These are phyloP conservation scores for Plectosphaerella sp. DNA, from an alignment of 2,329 filamentous ascomycete genomes.

Conservation along the genomic window DNA sequence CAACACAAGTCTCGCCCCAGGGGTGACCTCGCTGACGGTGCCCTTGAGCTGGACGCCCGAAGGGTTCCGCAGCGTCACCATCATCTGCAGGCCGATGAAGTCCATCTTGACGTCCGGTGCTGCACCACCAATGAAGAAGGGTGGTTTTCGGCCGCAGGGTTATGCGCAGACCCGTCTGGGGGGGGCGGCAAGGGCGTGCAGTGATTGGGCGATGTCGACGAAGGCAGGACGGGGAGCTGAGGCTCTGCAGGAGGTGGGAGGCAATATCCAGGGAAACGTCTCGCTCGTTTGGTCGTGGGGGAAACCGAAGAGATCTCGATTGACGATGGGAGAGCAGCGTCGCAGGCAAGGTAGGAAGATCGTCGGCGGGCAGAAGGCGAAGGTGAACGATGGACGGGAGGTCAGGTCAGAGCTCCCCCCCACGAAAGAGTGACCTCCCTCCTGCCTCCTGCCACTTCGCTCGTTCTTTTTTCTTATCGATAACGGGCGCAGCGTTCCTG, in stretches of 20 bases:
- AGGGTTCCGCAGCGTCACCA: slow-evolving; percentile 66
- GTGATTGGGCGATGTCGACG: not conserved
- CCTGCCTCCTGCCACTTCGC: too few relatives aligned
- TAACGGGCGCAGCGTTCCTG: slow-evolving; percentile 9
- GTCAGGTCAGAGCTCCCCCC: too few relatives aligned
- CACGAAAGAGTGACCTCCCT: too few relatives aligned
- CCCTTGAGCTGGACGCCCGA: slow-evolving; percentile 63
- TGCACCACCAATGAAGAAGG: not conserved
- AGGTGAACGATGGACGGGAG: too few relatives aligned
- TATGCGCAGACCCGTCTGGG: not conserved
- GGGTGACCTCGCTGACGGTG: slow-evolving; percentile 62
- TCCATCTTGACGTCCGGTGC: slow-evolving; percentile 43
- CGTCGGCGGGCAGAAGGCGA: too few relatives aligned
- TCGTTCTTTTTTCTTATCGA: slow-evolving; percentile 22
- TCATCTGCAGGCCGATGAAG: slow-evolving; percentile 73
- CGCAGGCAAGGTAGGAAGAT: too few relatives aligned
- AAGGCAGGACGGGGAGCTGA: not conserved
- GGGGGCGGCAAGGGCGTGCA: not conserved
- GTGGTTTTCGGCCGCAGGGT: not conserved
- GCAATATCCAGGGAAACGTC: not conserved
- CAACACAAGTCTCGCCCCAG: slow-evolving; percentile 65
- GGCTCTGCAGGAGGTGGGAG: not conserved
- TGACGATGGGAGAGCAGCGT: too few relatives aligned
- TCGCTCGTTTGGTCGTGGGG: not conserved
- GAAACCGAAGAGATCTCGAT: not conserved